Conservation (phyloP, 1,284 basidiomycete genomes). For the Ceratobasidium sp. region DNA sequence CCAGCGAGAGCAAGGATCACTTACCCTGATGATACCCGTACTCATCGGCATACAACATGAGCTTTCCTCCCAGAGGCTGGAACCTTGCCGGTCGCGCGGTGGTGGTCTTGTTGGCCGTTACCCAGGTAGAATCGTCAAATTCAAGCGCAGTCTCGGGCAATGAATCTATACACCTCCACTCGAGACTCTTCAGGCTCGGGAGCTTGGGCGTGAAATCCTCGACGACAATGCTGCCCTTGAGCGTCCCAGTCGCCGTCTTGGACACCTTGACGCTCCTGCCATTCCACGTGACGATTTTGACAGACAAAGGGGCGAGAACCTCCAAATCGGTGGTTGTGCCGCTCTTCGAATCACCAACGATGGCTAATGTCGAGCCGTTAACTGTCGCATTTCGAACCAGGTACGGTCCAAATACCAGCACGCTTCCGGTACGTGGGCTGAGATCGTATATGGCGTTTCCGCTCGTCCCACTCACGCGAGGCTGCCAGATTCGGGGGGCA, state of each 20-base stretch:
- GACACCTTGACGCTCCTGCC: conserved; percentile 43
- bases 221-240: conserved; percentile 45
- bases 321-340: conserved; percentile 39
- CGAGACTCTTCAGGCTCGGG: conserved; percentile 55
- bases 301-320: conserved; percentile 42
- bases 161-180: conserved; percentile 60
- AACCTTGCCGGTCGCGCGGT: conserved; percentile 57
- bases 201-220: conserved; percentile 50
- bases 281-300: conserved; percentile 50
- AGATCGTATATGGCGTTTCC: conserved; percentile 29
- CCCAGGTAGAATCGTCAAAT: conserved; percentile 59
- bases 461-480: conserved; percentile 9
- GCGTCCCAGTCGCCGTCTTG: conserved; percentile 27
- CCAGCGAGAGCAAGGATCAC: not conserved
- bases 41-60: conserved; percentile 58
- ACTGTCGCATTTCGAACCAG: conserved; percentile 47
- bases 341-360: conserved; percentile 44
- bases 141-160: conserved; percentile 57
- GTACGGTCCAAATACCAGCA: conserved; percentile 48
- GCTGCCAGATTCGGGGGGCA: conserved; percentile 29
- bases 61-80: conserved; percentile 57
- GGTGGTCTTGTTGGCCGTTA: conserved; percentile 59
- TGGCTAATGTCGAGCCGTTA: conserved; percentile 32
- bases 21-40: conserved; percentile 59
- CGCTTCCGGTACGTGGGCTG: conserved; percentile 42